Base-by-base conservation (phyloP, 805 yeast species). In the Yamadazyma kitorensis region DNA sequence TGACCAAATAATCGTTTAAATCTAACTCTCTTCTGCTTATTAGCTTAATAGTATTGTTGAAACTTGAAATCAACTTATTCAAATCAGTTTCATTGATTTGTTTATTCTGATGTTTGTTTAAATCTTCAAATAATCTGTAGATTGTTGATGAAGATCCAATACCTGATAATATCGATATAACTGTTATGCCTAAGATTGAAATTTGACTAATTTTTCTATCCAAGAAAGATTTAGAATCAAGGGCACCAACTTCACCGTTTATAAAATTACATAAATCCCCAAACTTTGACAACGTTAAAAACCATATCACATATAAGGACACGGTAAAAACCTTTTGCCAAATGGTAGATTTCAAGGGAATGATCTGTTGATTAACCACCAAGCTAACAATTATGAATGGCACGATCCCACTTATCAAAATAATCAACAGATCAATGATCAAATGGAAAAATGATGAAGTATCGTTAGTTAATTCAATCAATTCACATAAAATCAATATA, bases 101-200 rank as follows among this genome's bases (percentile, higher is more conserved):
- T 17, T 34, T 37, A 3, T 15, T 15, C n/a, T 13, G 11, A 4
- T 26, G 4, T n/a, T 30, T 27, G 11, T 28, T 25, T 7, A 29
- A 27, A 4, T 27, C 13, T 20, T 5, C 11, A 8, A 32, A 7
- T 12, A 34, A 17, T 18, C 54, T 50, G 41, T 54, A 64, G 6
- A 76, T 68, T 0, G 76, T 70, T 26, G 75, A 64, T 10, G 70
- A 53, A 5, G 75, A 68, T 1, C 79, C 80, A 27, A 74, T 61
- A 2, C 80, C 80, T 8, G 76, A 72, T 13, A 75, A 52, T 1
- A 70, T 42, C 0, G 78, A 74, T 33, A 75, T 59, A 32, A 70
- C 62, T n/a, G 74, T 59, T 19, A 75, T 67, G 0, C 81, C 81
- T 17, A 70, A 56, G 27, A 74, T 49, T 3, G 71, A 61, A 19